Evolutionary conservation across 768 basidiomycete species (phyloP), one percentile per base, ranked within the genome.

Genomic region (Kwoniella sp.): DNA sequence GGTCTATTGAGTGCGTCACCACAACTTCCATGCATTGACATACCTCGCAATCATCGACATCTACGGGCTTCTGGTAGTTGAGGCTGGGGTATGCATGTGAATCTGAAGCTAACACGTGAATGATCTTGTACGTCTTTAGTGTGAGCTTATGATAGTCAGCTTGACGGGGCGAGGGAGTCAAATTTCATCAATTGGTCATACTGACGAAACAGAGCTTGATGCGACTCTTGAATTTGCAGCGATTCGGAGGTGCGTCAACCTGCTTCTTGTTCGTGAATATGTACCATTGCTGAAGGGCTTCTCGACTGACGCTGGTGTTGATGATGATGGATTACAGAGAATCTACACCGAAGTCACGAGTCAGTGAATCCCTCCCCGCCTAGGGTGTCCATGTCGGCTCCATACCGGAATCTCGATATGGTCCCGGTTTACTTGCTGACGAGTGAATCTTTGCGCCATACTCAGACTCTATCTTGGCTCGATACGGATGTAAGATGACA

Each of bases 291-390:
- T 44, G 40, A 9, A 44, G 40, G 17, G 8, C 36, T n/a, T n/a
- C 5, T 12, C 48, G 26, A 9, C 6, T 50, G 21, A 2, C 8
- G 25, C 13, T 2, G 44, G n/a, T 40, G 19, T 10, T 51, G 50
- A 22, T 50, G 48, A 54, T 19, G n/a, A 26, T 8, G 24, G 5
- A 12, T 26, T 17, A 5, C 44, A 79, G 73, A 64, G 73, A 19
- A 77, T 79, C 24, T 79, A 79, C 53, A 79, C 78, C 27, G 65
- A 74, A 40, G 76, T 79, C 0, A 79, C 77, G 4, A 76, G 77
- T 77, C 37, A 58, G 74, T 58, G 17, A 10, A 7, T 25, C 2
- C 22, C n/a, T 36, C 21, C 44, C 17, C 17, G 2, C 2, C 48
- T 21, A 15, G 26, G 21, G 26, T 15, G 36, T 13, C 21, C 10